Evolutionary conservation across 306 rosid species (phyloP), one percentile per base, ranked within the genome.

Genomic region (Quercus cerris): DNA sequence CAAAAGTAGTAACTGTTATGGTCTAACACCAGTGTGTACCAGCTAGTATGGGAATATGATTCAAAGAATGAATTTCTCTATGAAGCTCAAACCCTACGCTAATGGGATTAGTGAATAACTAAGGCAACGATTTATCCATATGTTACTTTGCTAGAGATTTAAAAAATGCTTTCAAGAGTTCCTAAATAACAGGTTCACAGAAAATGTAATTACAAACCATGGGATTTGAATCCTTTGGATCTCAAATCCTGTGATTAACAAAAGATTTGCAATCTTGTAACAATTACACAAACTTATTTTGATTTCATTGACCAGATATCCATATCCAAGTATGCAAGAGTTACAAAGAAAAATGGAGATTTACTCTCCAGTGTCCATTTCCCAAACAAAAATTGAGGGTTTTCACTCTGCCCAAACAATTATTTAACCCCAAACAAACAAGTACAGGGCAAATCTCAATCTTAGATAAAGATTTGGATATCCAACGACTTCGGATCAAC

Each of bases 391-490:
- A 67, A 77, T 58, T 79, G 76, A 70, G 57, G 54, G 75, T 70
- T 80, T 81, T 84, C 77, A 83, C 77, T 84, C 73, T 75, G 76
- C 62, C 78, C 75, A 85, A 71, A 81, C 81, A 73, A 71, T 77
- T 57, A 54, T 75, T 79, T 73, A 70, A 76, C 78, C 80, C 55
- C 68, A 70, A 78, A 79, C 62, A 56, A 49, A 58, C 25, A 73
- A 55, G 14, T 61, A 30, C 18, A 56, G 70, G 57, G 57, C 57
- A 54, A 59, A 49, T 18, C 64, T 23, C 12, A 46, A 51, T 62
- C 81, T 87, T 49, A 93, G 55, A 95, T 84, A 86, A 93, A 93
- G 94, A 90, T 95, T 82, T 97, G 83, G 75, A 93, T 85, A 79
- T 95, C 99, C 92, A 95, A 84, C 33, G 97, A 83, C 89, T 91